Evolutionary conservation across 352 stramenopile genomes (phyloP), one percentile per base, ranked within the genome.

Genomic region (Hyaloperonospora brassicae): DNA sequence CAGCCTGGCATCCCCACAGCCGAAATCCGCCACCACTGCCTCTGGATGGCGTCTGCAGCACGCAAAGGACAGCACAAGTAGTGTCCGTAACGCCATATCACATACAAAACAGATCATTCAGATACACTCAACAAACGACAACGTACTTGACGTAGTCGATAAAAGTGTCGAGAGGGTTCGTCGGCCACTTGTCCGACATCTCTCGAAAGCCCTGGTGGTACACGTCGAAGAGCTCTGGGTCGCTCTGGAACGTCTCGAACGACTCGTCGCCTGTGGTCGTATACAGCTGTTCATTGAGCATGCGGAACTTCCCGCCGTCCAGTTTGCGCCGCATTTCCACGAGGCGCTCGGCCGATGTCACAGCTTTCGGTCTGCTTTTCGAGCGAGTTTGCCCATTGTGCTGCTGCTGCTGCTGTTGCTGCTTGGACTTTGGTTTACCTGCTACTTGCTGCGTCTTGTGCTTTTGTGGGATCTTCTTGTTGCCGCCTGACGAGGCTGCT

Each of bases 261-360:
- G 95, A 80, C 35, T 82, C 61, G 8, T 76, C 52, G 17, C 96
- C 97, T n/a, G 89, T 90, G 24, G 70, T 97, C 5, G 95, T 98
- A 73, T 99, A 99, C 13, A 99, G 66, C 64, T 98, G 86, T 71
- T 99, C 97, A 62, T 99, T 99, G 10, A 99, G 81, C 78, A 97
- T 97, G 52, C 97, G 89, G 73, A 99, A 99, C 63, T 97, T 90
- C 47, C 87, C 90, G 27, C 94, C 93, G 41, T 96, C 80, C 13
- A 98, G 73, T 11, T 93, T 84, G 12, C 83, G 80, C 14, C 89
- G 81, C 75, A 98, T 92, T 48, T 87, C 76, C 8, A 73, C 79
- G 58, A 93, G 65, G 10, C 76, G 67, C 8, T 70, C 60, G 9
- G 47, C 55, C 8, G 50, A 50, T n/a, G 55, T 63, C 38, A 63